Percentiles rank a stretch among this genome's conserved stretches.
Conservation (phyloP, 2,329 filamentous ascomycete genomes). For the Sordariomycetes sp. region DNA sequence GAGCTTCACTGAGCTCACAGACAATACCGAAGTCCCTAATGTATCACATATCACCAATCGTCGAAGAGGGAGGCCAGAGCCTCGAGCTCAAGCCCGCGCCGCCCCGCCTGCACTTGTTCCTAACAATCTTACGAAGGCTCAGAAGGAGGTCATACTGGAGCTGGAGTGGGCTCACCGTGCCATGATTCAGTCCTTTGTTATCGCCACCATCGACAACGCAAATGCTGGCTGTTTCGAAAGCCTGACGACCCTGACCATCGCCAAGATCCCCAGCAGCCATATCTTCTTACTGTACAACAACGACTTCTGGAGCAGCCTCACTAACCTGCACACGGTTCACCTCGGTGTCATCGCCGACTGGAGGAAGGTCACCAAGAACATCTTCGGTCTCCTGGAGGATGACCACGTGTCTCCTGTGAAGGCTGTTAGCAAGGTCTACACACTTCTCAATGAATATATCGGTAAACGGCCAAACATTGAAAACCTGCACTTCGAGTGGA, state of each 20-base stretch:
- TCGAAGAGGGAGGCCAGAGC: no score
- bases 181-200: conserved; percentile 58
- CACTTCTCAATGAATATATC: conserved; percentile 41
- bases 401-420: conserved; percentile 37
- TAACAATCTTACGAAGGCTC: conserved; percentile 46
- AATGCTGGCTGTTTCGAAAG: conserved; percentile 34
- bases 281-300: conserved; percentile 43
- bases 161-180: conserved; percentile 60
- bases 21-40: neutral
- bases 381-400: conserved; percentile 40
- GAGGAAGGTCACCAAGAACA: conserved; percentile 44
- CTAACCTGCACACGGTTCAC: conserved; percentile 42
- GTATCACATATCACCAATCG: no score
- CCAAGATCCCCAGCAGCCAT: conserved; percentile 54
- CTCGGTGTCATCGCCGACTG: conserved; percentile 58
- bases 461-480: conserved; percentile 39
- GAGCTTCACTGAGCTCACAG: neutral
- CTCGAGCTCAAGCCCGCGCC: no score
- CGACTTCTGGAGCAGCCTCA: conserved; percentile 54
- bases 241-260: conserved; percentile 52
- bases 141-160: conserved; percentile 60
- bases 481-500: conserved; percentile 56
- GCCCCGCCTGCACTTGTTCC: conserved; percentile 35
- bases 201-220: conserved; percentile 53
- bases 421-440: conserved; percentile 40